Percentiles rank a stretch among this genome's conserved stretches.
Evolutionary conservation across 352 stramenopile genomes (phyloP).

Genomic region (Globisporangium cederbergense): DNA sequence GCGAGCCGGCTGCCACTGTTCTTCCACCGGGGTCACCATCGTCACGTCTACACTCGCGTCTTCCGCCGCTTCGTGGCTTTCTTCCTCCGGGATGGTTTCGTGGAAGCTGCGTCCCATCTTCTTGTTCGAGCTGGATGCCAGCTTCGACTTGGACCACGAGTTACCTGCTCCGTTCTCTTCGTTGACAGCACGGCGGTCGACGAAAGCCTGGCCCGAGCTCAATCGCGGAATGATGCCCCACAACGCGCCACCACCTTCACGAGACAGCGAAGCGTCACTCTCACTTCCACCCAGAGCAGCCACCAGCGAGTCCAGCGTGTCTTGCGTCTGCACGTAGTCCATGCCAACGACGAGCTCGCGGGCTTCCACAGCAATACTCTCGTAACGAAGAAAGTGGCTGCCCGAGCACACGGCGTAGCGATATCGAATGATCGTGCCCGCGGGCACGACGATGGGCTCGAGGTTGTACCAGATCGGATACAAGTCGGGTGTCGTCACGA

Average conservation of each 20-base stretch:
- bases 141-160: constrained; percentile 18
- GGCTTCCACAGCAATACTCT: constrained; percentile 36
- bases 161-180: constrained; percentile 32
- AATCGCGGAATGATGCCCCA: constrained; percentile 71
- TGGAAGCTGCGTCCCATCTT: constrained; percentile 27
- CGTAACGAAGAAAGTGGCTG: constrained; percentile 75
- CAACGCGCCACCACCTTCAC: constrained; percentile 16
- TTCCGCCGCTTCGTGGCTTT: constrained; percentile 21
- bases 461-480: constrained; percentile 90
- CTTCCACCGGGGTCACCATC: constrained; percentile 8
- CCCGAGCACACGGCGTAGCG: constrained; percentile 83
- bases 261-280: constrained; percentile 15
- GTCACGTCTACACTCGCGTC: constrained; percentile 6
- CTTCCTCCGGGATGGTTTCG: constrained; percentile 61
- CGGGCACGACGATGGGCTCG: constrained; percentile 66
- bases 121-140: constrained; percentile 20
- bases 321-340: constrained; percentile 67
- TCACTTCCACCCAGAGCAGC: neutral
- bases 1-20: constrained; percentile 10
- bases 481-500: constrained; percentile 85
- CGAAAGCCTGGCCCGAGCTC: constrained; percentile 83
- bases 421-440: constrained; percentile 68
- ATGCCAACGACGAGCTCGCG: constrained; percentile 55
- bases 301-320: constrained; percentile 58
- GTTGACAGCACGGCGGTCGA: constrained; percentile 59